Conservation (phyloP, 441 rosid genomes). For the Flueggea neowawraea region DNA sequence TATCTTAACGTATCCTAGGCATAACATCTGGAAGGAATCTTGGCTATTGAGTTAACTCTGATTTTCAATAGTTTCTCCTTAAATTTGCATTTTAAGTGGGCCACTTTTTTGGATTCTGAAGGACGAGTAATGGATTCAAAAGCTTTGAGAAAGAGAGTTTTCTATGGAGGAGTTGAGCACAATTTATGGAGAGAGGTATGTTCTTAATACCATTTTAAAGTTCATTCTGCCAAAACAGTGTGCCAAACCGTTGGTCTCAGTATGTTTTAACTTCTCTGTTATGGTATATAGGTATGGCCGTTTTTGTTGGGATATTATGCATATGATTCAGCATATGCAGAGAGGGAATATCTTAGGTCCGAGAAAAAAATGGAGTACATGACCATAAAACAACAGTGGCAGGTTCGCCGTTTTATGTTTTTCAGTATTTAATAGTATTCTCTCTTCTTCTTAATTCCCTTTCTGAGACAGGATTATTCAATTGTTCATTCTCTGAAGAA, state of each 20-base stretch:
- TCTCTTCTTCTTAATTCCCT: too few relatives aligned
- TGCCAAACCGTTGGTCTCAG: conserved; percentile 8
- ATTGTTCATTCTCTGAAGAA: conserved; percentile 1
- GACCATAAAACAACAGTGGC: conserved; percentile 86
- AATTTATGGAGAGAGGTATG: conserved; percentile 76
- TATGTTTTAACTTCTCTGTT: conserved; percentile 19
- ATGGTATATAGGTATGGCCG: conserved; percentile 71
- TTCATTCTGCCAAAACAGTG: background rate
- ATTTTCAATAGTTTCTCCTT: background rate
- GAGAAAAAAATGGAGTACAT: conserved; percentile 66
- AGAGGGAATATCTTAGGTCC: conserved; percentile 69
- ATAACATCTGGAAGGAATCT: too few relatives aligned
- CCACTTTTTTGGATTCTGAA: conserved; percentile 81
- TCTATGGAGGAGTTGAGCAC: conserved; percentile 95
- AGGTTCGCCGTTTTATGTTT: conserved; percentile 48
- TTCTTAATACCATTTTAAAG: conserved; percentile 15
- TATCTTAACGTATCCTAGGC: too few relatives aligned
- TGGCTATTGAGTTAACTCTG: background rate
- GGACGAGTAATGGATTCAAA: conserved; percentile 74
- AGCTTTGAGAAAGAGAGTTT: conserved; percentile 78
- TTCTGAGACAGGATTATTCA: too few relatives aligned
- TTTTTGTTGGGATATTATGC: conserved; percentile 82
- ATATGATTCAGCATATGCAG: conserved; percentile 83
- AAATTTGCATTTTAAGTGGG: conserved; percentile 54
- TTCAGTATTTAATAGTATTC: background rate